Evolutionary conservation across 2,329 filamentous ascomycete species (phyloP).

Genomic region (Penicillium psychrosexuale): DNA sequence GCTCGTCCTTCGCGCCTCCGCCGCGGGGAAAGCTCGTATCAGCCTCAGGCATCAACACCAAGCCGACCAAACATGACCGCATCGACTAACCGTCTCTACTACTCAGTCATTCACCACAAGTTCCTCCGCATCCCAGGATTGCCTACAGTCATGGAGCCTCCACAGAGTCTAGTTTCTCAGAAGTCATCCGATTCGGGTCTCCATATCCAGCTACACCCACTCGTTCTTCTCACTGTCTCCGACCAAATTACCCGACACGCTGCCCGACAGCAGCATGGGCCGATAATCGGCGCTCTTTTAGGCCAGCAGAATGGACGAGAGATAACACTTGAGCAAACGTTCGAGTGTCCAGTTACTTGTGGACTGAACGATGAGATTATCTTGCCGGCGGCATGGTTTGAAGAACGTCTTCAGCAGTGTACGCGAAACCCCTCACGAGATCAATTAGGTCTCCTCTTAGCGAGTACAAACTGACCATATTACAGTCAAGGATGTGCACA

Average conservation of each 20-base stretch:
- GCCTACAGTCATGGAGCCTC: conserved; percentile 47
- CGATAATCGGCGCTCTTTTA: conserved; percentile 81
- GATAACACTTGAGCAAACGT: conserved; percentile 89
- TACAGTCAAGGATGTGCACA: conserved; percentile 83
- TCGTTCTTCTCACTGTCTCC: conserved; percentile 92
- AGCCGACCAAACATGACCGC: conserved; percentile 32
- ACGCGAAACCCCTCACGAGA: conserved; percentile 32
- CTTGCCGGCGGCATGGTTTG: conserved; percentile 70
- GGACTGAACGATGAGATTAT: conserved; percentile 56
- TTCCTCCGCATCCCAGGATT: background rate
- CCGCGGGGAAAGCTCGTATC: conserved; percentile 25
- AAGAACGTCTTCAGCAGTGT: conserved; percentile 80
- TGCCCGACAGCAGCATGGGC: conserved; percentile 69
- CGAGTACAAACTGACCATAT: conserved; percentile 6
- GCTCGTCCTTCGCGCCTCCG: background rate
- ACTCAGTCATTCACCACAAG: conserved; percentile 5
- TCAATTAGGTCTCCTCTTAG: background rate
- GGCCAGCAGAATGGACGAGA: conserved; percentile 88
- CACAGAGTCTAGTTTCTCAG: conserved; percentile 62
- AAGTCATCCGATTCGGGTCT: conserved; percentile 71
- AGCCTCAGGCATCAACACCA: conserved; percentile 18
- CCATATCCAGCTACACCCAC: conserved; percentile 81
- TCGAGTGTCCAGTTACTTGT: conserved; percentile 67
- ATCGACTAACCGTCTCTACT: conserved; percentile 12
- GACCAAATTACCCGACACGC: conserved; percentile 94